Conservation (phyloP, 106 monocot species). For the Dendrobium officinale region DNA sequence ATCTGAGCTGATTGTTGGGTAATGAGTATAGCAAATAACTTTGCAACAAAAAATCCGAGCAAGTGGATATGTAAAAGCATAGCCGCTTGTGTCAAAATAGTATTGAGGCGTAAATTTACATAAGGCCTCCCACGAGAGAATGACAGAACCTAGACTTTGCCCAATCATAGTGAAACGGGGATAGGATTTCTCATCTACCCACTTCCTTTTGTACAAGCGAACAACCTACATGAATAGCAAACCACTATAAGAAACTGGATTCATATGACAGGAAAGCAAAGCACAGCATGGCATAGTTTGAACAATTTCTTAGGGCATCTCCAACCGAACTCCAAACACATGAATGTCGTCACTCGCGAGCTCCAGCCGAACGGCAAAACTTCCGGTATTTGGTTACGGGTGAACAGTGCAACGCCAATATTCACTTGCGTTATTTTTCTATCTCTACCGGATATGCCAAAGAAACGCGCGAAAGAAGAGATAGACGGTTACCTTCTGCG, state of each 20-base stretch:
- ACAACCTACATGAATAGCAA: conserved; percentile 49
- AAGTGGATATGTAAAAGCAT: conserved; percentile 97
- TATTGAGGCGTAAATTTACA: conserved; percentile 65
- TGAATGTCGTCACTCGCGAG: no score
- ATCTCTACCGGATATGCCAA: no score
- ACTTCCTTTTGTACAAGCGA: conserved; percentile 59
- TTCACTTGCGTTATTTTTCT: no score
- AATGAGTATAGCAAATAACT: conserved; percentile 94
- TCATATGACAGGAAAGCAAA: not conserved
- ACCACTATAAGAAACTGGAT: conserved; percentile 4
- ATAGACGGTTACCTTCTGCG: no score
- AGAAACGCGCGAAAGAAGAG: no score
- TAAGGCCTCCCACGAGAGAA: conserved; percentile 91
- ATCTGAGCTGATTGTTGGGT: conserved; percentile 94
- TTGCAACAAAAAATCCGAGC: conserved; percentile 87
- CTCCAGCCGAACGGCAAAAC: no score
- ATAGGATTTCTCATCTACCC: conserved; percentile 83
- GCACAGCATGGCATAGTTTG: not conserved
- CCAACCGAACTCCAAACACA: no score
- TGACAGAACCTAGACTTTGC: conserved; percentile 86
- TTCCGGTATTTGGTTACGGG: no score
- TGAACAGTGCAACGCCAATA: no score
- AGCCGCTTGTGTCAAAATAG: conserved; percentile 94
- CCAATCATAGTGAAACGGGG: conserved; percentile 98
- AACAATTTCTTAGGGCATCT: not conserved